phyloP scores from a whole-genome alignment of 129 eudicot genomes.

The Flaveria linearis region DNA sequence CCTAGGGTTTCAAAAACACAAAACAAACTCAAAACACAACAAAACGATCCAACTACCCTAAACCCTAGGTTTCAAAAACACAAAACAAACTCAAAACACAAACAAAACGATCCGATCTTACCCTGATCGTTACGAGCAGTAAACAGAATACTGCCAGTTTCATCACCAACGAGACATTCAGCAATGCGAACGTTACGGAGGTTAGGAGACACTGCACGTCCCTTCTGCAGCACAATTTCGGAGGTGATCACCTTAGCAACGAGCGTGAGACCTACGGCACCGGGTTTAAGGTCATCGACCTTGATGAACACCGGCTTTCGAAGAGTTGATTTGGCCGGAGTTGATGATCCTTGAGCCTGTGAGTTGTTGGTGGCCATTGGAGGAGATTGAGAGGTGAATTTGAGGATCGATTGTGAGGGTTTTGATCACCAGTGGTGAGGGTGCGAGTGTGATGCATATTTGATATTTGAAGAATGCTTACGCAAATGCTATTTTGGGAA shows the following conservation, averaged over 20 bases:
- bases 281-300: conserved; percentile 37
- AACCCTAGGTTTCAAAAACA: conserved; percentile 14
- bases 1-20: no score
- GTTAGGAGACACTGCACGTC: conserved; percentile 23
- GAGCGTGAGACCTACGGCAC: conserved; percentile 36
- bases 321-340: conserved; percentile 30
- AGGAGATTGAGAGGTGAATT: neutral
- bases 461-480: conserved; percentile 6
- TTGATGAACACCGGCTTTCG: conserved; percentile 42
- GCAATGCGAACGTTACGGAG: conserved; percentile 36
- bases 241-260: conserved; percentile 35
- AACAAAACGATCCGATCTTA: neutral
- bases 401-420: conserved; percentile 5
- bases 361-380: conserved; percentile 33
- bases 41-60: no score
- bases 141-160: conserved; percentile 36
- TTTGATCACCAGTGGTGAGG: conserved; percentile 16
- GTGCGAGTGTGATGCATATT: conserved; percentile 21
- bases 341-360: conserved; percentile 28
- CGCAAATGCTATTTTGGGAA: conserved; percentile 35
- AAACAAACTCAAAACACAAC: no score
- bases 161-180: conserved; percentile 46
- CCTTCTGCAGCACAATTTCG: conserved; percentile 36
- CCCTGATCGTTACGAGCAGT: conserved; percentile 52
- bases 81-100: neutral